Percentiles rank a stretch among this genome's conserved stretches.
Evolutionary conservation across 768 basidiomycete genomes (phyloP).

Genomic region (Panaeolus cyanescens): DNA sequence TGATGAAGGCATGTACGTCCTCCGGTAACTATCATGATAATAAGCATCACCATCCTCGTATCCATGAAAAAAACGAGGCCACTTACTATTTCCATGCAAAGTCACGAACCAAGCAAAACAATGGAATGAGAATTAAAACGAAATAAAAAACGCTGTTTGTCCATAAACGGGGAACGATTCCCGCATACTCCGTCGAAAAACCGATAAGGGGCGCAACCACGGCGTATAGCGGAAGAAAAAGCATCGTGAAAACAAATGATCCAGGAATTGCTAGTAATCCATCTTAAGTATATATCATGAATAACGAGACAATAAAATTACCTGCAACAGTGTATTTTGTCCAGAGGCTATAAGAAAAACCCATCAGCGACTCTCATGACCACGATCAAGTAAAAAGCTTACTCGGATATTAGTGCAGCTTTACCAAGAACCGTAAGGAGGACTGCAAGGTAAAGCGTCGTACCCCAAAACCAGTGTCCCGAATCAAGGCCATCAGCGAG

Average conservation of each 20-base stretch:
- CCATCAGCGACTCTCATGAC: neutral
- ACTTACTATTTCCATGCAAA: constrained; percentile 97
- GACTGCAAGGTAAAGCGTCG: constrained; percentile 91
- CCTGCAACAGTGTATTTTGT: constrained; percentile 98
- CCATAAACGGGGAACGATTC: constrained; percentile 91
- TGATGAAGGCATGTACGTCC: constrained; percentile 88
- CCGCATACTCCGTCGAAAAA: constrained; percentile 89
- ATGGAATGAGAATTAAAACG: constrained; percentile 79
- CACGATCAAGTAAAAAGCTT: constrained; percentile 33
- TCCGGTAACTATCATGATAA: constrained; percentile 64
- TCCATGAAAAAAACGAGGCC: constrained; percentile 6
- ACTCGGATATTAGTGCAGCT: constrained; percentile 97
- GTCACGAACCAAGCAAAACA: constrained; percentile 84
- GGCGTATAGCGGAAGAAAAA: constrained; percentile 90
- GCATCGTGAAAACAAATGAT: constrained; percentile 96
- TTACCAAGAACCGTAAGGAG: constrained; percentile 95
- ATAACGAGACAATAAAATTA: constrained; percentile 28
- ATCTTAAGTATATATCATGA: constrained; percentile 9
- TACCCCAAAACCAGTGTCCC: constrained; percentile 99
- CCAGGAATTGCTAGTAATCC: constrained; percentile 81
- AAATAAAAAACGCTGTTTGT: constrained; percentile 89
- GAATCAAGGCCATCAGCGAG: constrained; percentile 78
- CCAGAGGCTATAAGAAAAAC: constrained; percentile 72
- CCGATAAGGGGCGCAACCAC: constrained; percentile 82
- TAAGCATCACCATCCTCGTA: constrained; percentile 10